Evolutionary conservation across 345 rosid genomes (phyloP).

Genomic region (Orychophragmus violaceus): DNA sequence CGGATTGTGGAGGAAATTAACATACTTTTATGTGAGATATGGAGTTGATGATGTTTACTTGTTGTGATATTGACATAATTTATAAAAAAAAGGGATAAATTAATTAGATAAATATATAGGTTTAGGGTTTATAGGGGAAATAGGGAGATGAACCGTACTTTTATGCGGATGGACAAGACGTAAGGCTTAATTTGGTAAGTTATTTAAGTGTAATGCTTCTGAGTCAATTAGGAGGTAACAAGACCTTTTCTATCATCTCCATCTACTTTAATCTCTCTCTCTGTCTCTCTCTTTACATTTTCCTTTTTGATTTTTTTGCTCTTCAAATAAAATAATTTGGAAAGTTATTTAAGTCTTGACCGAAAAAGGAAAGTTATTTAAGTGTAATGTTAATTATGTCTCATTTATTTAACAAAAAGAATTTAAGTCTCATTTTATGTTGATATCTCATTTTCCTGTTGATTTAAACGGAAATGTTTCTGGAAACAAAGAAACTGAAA

Average conservation of each 20-base stretch:
- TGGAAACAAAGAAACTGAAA: background rate
- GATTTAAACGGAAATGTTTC: background rate
- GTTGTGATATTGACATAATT: constrained; percentile 26
- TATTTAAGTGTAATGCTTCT: constrained; percentile 31
- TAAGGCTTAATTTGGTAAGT: constrained; percentile 33
- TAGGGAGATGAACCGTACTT: constrained; percentile 27
- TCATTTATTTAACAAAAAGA: no score
- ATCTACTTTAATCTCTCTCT: constrained; percentile 10
- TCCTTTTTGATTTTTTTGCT: background rate
- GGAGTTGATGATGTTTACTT: constrained; percentile 20
- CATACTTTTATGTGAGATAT: constrained; percentile 7
- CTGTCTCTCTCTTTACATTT: background rate
- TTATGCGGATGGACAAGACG: constrained; percentile 24
- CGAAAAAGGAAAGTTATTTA: no score
- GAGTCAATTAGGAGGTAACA: constrained; percentile 30
- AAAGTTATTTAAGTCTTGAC: no score
- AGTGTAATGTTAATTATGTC: no score
- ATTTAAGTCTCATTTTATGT: no score
- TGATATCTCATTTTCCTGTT: background rate
- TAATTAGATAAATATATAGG: constrained; percentile 7
- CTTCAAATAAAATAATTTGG: no score
- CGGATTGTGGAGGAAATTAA: constrained; percentile 4
- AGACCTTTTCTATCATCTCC: constrained; percentile 7
- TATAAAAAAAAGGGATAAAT: background rate
- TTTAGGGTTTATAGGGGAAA: constrained; percentile 25